Evolutionary conservation across 768 basidiomycete genomes (phyloP), one percentile per base, ranked within the genome.

Genomic region (Suillus subalutaceus): DNA sequence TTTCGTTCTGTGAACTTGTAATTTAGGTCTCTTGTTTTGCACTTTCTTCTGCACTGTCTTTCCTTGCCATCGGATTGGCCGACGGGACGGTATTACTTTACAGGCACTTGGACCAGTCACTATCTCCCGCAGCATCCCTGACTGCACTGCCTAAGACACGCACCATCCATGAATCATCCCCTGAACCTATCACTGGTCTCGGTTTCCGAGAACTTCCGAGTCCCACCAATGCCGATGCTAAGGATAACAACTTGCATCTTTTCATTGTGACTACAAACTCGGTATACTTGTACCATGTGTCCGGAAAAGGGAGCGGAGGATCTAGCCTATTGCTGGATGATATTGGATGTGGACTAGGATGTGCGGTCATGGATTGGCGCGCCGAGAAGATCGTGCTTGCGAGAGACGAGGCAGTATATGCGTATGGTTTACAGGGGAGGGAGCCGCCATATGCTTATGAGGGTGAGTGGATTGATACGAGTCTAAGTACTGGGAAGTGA

Each of bases 21-120:
- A 38, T 8, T 59, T 59, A 92, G 87, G 88, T 96, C 13, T 89
- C 93, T 2, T 86, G 90, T 2, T 81, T 97, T 50, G 93, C 96
- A 0, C 80, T 96, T 26, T 92, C 96, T 0, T 79, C 87, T 7
- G 85, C 85, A 20, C 82, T 97, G 4, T 87, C 92, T 0, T 93
- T 96, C 75, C 87, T 99, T 32, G 91, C 96, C 7, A 86, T 99
- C 48, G 97, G 96, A 16, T 86, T 99, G n/a, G 95, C 90, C 7
- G 96, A 98, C 72, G 97, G 97, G 32, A 93, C 93, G 0, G 96
- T 97, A 18, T 83, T 99, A 10, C 83, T 97, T 18, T 97, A 94
- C 75, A 88, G 94, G 8, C 94, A 98, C 73, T 82, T 98, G 23
- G 91, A 96, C 75, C 96, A 98, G 74, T 95, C 95, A 1, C 82